Percentiles rank a stretch among this genome's conserved stretches.
phyloP scores from a whole-genome alignment of 257 asterid genomes.

The Ophiorrhiza pumila region DNA sequence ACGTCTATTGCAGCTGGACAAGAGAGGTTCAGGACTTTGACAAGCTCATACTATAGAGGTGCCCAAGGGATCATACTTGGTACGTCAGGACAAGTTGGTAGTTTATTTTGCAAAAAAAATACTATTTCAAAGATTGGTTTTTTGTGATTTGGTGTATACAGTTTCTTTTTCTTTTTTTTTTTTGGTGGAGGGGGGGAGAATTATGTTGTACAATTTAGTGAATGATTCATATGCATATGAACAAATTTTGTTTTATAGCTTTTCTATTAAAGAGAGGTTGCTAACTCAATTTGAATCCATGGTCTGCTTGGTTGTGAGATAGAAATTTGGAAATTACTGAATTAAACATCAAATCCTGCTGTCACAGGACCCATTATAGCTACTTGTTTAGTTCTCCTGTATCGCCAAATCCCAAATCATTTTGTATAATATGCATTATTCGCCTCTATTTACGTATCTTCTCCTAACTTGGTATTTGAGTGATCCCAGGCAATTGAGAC shows the following conservation, averaged over 20 bases:
- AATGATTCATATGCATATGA: background rate
- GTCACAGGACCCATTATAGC: too few relatives aligned
- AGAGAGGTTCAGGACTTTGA: conserved; percentile 78
- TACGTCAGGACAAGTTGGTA: conserved; percentile 32
- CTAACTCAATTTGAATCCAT: too few relatives aligned
- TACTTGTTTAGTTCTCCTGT: background rate
- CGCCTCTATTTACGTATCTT: background rate
- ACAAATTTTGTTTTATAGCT: background rate
- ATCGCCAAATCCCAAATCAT: background rate
- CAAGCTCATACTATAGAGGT: conserved; percentile 54
- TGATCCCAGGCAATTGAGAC: background rate
- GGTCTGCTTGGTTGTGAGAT: too few relatives aligned
- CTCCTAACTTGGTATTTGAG: background rate
- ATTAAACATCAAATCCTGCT: too few relatives aligned
- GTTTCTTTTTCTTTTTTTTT: background rate
- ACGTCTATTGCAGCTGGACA: conserved; percentile 70
- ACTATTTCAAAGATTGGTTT: background rate
- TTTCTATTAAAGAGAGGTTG: too few relatives aligned
- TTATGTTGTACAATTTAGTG: background rate
- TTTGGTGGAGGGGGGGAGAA: too few relatives aligned
- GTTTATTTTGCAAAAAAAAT: background rate
- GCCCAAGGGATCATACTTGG: conserved; percentile 73
- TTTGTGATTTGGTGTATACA: background rate
- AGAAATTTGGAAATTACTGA: too few relatives aligned
- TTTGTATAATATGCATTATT: background rate